Evolutionary conservation across 2,329 filamentous ascomycete genomes (phyloP), one percentile per base, ranked within the genome.

Genomic region (Aspergillus fijiensis): DNA sequence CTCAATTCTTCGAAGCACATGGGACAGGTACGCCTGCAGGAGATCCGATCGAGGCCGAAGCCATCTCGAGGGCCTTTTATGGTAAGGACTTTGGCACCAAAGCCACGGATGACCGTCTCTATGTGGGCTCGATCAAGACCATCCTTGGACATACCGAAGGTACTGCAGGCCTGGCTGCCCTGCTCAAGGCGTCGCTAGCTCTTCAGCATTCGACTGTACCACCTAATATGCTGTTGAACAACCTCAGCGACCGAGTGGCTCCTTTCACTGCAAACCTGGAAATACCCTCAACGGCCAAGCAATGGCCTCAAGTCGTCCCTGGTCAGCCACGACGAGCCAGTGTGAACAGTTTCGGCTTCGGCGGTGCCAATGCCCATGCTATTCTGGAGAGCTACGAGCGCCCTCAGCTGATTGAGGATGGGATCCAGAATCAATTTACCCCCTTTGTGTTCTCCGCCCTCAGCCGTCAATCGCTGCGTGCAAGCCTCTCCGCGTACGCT

Each of bases 11-110:
- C n/a, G 79, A 87, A 64, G 81, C 81, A 3, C 84, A 87, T 66
- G 84, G 83, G 19, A 85, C 84, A 0, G 84, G 84, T 6, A 87
- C 84, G 16, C 76, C 76, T 42, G 79, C 80, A 1, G 85, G 85
- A 2, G 84, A 87, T 60, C 83, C 83, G 0, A 79, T 82, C n/a
- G 84, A 87, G 62, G 80, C 81, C 1, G 74, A 70, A 11, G 82
- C 81, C 3, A 78, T 85, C 14, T 6, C 11, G 35, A 70, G 77
- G 45, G 75, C 76, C 9, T 77, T 81, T 0, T 55, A 29, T 6
- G 27, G 27, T 29, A 9, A 29, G 27, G 9, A 29, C 6, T 29
- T 29, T 6, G 27, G 7, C 27, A 66, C 29, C 12, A 16, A 35
- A 16, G 16, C 10, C 11, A 35, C 33, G 7, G 27, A 29, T 29